phyloP scores from a whole-genome alignment of 345 rosid species.

The Salix viminalis region DNA sequence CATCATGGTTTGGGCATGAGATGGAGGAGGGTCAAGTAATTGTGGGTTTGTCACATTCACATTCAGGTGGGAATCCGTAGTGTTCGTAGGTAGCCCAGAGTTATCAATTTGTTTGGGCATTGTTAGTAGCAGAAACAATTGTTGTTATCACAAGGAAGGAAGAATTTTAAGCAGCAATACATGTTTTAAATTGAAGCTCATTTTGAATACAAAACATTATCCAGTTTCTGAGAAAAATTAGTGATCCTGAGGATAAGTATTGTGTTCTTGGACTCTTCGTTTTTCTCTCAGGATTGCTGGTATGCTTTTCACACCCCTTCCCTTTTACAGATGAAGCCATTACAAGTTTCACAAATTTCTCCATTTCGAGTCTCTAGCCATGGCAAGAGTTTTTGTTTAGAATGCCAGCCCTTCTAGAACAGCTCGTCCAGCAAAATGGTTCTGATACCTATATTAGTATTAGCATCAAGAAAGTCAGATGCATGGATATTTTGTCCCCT shows the following conservation, averaged over 20 bases:
- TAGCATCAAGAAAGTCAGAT: not conserved
- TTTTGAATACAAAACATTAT: no score
- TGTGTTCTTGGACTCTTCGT: slow-evolving; percentile 60
- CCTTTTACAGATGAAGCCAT: slow-evolving; percentile 54
- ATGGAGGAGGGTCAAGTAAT: not conserved
- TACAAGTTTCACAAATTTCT: slow-evolving; percentile 38
- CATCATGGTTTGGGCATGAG: not conserved
- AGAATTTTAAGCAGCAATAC: not conserved
- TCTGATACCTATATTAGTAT: not conserved
- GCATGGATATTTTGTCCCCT: not conserved
- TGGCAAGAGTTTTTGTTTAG: not conserved
- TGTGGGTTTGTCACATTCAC: not conserved
- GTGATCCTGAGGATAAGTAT: no score
- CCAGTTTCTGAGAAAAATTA: no score
- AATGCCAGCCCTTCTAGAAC: not conserved
- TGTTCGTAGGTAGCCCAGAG: no score
- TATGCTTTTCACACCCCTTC: slow-evolving; percentile 81
- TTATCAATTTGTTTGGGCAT: no score
- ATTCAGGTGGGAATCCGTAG: no score
- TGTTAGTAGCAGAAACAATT: no score
- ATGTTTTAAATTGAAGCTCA: not conserved
- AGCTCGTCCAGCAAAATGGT: not conserved
- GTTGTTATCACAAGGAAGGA: no score
- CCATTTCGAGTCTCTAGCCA: slow-evolving; percentile 38
- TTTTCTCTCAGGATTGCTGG: slow-evolving; percentile 65